Evolutionary conservation across 2,329 filamentous ascomycete species (phyloP), one percentile per base, ranked within the genome.

Genomic region (Phialophora expanda): DNA sequence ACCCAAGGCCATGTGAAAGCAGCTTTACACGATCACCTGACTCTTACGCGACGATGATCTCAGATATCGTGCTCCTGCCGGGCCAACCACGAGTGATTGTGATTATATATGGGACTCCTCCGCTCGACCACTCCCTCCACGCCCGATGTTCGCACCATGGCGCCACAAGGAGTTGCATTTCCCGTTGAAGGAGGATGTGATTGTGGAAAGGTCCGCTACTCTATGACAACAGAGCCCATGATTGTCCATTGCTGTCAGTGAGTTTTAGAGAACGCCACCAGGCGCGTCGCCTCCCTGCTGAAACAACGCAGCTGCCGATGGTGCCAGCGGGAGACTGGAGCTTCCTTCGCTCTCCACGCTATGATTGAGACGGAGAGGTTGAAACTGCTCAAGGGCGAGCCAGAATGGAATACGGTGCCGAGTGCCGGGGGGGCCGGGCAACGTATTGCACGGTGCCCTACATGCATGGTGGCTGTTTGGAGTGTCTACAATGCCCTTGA

Each of bases 381-480:
- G 54, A 67, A 64, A 14, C 70, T 78, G 73, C 26, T 74, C 74
- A n/a, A 68, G 67, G 12, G 26, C 68, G 20, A 73, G 41, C 68
- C 72, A 22, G 58, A 71, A 38, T 70, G 74, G 50, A 61, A 76
- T 34, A 72, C 70, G 22, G 74, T 78, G 6, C 82, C 82, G 4
- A 76, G 79, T 4, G 73, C 75, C 61, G 81, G 79, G n/a, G 78
- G 76, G 41, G 59, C 72, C n/a, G 77, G 76, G 26, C 80, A 83
- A 68, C 74, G 74, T 41, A 73, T 83, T 22, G 76, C 76, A 4
- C 76, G 77, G 30, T 85, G 83, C 64, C 80, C 80, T 1, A 67
- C 68, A 8, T 85, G 82, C 69, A 72, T 74, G 54, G 73, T 76
- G 22, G 75, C 75, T 11, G 61, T 84, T 2, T 84, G 79, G 78